These are phyloP conservation scores for Fusarium sp. DNA, from an alignment of 2,329 filamentous ascomycete species.

Conservation along the genomic window DNA sequence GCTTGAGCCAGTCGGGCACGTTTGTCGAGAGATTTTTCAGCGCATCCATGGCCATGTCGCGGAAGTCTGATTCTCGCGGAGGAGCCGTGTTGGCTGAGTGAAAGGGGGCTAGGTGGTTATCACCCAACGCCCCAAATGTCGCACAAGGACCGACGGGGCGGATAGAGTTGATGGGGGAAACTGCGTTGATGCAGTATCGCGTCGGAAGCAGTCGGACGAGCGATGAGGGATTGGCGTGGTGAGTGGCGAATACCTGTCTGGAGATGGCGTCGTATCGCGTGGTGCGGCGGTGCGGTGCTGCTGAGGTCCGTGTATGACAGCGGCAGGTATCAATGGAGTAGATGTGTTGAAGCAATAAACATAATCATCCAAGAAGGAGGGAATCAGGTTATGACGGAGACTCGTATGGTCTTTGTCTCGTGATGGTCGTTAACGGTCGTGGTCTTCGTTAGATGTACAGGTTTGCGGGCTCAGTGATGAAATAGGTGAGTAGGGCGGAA, in stretches of 20 bases:
- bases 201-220: conserved; percentile 5
- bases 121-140: conserved; percentile 47
- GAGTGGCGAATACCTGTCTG: conserved; percentile 31
- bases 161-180: not conserved
- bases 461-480: conserved; percentile 1
- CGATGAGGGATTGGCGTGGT: not conserved
- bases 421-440: conserved; percentile 38
- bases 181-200: conserved; percentile 17
- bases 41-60: conserved; percentile 64
- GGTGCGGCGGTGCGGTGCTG: conserved; percentile 1
- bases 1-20: conserved; percentile 69
- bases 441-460: conserved; percentile 35
- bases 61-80: conserved; percentile 44
- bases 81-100: conserved; percentile 45
- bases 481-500: not conserved
- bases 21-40: conserved; percentile 66
- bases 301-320: conserved; percentile 21
- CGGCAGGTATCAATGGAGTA: conserved; percentile 12
- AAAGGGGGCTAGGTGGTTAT: conserved; percentile 46
- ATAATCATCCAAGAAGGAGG: conserved; percentile 5
- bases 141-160: conserved; percentile 13
- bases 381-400: conserved; percentile 11
- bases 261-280: conserved; percentile 29
- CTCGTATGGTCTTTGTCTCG: conserved; percentile 33
- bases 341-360: conserved; percentile 3